Base-by-base conservation (phyloP, 2,329 filamentous ascomycete species). In the Aspergillus sp. region DNA sequence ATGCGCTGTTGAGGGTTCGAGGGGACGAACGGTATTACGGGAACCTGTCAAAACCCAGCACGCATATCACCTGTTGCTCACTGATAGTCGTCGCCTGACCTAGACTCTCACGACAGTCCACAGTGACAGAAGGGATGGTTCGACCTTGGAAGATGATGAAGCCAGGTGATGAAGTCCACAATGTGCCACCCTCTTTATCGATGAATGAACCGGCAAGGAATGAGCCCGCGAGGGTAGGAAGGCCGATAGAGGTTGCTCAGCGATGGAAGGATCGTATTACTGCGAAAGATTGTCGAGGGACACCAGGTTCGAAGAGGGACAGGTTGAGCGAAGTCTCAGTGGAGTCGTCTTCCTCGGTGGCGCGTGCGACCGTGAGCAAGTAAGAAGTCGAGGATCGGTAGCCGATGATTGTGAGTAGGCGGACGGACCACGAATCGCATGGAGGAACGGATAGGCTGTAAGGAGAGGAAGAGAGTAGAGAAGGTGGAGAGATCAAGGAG, bases 311-410 rank as follows among this genome's bases (percentile, higher is more conserved):
- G 48, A 44, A 44, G 49, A 19, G 54, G 49, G 48, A 38, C 42
- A 41, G 17, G 50, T 36, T 27, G 30, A 38, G 59, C 21, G 48
- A 53, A 39, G 19, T 8, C 30, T 61, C 59, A 64, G 54, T 58
- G 42, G 8, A 62, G 57, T 52, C 60, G 62, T 65, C 50, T 55
- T 59, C 50, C 60, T 66, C 58, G 51, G 62, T 64, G 62, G 61
- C 65, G 67, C 67, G 65, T 67, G 66, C 67, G 67, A 69, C 65
- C 64, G 65, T 65, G 64, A 56, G 62, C 62, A 57, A 58, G 62
- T 59, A 70, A 58, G 57, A 53, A 58, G 62, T 66, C 60, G 62
- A 67, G 59, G 61, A 62, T 66, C 58, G 63, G 59, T 58, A 66
- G 58, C 59, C 63, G 67, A 61, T 58, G 59, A 60, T 57, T 49